Percentiles rank a stretch among this genome's conserved stretches.
phyloP scores from a whole-genome alignment of 1,284 basidiomycete genomes.

The Cutaneotrichosporon dermatis region DNA sequence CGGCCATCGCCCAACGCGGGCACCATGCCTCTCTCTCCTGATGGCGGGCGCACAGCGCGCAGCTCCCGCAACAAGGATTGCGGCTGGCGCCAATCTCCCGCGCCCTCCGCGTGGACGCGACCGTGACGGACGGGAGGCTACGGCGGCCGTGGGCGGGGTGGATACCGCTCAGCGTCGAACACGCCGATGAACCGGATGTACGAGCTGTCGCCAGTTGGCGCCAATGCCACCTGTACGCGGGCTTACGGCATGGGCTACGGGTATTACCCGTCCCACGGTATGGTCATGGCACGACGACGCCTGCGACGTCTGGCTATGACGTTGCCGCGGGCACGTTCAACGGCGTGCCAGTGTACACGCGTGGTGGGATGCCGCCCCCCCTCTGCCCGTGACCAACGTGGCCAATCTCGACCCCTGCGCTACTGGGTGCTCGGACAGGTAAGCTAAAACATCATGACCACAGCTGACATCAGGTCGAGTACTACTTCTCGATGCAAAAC shows the following conservation, averaged over 20 bases:
- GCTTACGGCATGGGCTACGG: conserved; percentile 30
- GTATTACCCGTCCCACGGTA: conserved; percentile 27
- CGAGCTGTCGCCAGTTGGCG: conserved; percentile 16
- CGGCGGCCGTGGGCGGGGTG: conserved; percentile 24
- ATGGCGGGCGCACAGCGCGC: conserved; percentile 2
- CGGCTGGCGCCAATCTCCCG: conserved; percentile 17
- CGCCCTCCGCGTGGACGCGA: conserved; percentile 27
- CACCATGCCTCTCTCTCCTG: conserved; percentile 12
- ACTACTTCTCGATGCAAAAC: conserved; percentile 82
- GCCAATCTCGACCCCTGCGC: conserved; percentile 60
- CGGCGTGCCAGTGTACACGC: conserved; percentile 8
- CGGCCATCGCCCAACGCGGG: conserved; percentile 13
- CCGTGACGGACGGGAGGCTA: conserved; percentile 30
- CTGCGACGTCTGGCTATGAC: conserved; percentile 15
- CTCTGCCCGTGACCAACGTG: conserved; percentile 56
- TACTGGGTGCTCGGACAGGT: conserved; percentile 64
- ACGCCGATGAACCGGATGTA: conserved; percentile 11
- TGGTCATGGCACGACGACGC: conserved; percentile 11
- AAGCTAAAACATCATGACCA: conserved; percentile 4
- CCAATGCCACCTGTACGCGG: conserved; percentile 23
- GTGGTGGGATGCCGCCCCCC: conserved; percentile 49
- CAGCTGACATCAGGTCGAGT: conserved; percentile 60
- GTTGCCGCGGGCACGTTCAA: conserved; percentile 1
- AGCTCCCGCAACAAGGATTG: conserved; percentile 25
- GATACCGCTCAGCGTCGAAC: conserved; percentile 13